phyloP scores from a whole-genome alignment of 768 basidiomycete genomes.

The Leucosporidium yakuticum region DNA sequence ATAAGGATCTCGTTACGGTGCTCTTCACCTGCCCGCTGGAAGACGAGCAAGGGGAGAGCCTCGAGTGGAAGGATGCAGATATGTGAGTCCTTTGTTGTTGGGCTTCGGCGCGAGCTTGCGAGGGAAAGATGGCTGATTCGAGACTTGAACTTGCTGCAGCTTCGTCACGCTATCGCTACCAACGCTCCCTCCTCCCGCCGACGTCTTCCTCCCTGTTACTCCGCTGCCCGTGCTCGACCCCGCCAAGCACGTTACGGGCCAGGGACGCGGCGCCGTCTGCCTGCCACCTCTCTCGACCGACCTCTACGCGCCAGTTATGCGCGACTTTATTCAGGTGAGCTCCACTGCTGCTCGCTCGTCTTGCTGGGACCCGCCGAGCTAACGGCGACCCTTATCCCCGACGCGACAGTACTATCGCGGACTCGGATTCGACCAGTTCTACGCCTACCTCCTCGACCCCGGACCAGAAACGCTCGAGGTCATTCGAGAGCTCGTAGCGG shows the following conservation, averaged over 20 bases:
- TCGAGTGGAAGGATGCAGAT: neutral
- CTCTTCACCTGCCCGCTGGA: neutral
- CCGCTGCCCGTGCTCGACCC: neutral
- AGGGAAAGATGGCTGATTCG: too few species aligned
- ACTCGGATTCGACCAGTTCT: slow-evolving; percentile 6
- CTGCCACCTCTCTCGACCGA: neutral
- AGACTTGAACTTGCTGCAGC: neutral
- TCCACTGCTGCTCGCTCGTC: too few species aligned
- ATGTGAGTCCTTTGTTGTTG: neutral
- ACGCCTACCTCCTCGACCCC: slow-evolving; percentile 9
- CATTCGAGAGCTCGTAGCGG: neutral
- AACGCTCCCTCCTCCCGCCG: neutral
- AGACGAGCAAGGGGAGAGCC: neutral
- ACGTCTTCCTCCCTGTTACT: neutral
- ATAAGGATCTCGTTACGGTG: neutral
- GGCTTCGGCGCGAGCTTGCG: neutral
- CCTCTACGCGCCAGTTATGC: neutral
- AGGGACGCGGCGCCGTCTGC: slow-evolving; percentile 1
- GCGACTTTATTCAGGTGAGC: neutral
- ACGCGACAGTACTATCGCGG: neutral
- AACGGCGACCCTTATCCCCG: too few species aligned
- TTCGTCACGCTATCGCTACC: neutral
- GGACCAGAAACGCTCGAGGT: slow-evolving; percentile 2
- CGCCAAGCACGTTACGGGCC: neutral
- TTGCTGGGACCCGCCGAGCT: too few species aligned